Percentiles rank a stretch among this genome's conserved stretches.
These are phyloP conservation scores for Gelatoporia subvermispora DNA, from an alignment of 768 basidiomycete genomes.

Conservation along the genomic window DNA sequence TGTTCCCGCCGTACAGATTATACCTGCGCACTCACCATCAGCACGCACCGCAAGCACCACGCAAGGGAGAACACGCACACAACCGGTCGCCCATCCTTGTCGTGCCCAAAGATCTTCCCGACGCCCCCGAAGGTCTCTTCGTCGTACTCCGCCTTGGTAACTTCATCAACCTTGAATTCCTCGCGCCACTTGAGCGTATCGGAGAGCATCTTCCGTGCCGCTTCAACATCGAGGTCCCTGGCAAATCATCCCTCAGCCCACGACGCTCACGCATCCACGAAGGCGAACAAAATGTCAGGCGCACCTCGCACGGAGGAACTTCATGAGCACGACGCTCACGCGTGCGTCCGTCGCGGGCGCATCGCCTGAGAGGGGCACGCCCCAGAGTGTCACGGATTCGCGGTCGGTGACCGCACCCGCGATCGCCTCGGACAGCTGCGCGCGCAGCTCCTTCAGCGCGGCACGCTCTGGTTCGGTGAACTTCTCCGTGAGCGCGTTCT, in stretches of 20 bases:
- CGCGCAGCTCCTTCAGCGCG: constrained; percentile 60
- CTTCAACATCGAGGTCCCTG: constrained; percentile 49
- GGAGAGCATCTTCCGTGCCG: constrained; percentile 59
- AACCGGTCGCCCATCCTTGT: constrained; percentile 67
- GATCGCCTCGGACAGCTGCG: constrained; percentile 48
- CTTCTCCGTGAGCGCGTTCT: constrained; percentile 62
- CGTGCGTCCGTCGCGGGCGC: constrained; percentile 58
- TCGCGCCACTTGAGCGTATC: constrained; percentile 70
- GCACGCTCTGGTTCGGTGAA: constrained; percentile 73
- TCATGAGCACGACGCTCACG: constrained; percentile 73
- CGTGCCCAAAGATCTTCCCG: constrained; percentile 62
- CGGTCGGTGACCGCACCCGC: constrained; percentile 58
- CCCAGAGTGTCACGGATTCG: constrained; percentile 64
- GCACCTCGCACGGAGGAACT: constrained; percentile 75
- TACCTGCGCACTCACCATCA: constrained; percentile 39
- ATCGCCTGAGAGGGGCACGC: constrained; percentile 44
- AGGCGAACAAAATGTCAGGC: constrained; percentile 4
- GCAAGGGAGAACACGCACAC: constrained; percentile 44
- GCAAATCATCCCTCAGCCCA: neutral
- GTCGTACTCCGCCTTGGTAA: constrained; percentile 44
- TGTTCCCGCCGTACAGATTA: constrained; percentile 72
- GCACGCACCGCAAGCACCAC: neutral
- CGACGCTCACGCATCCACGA: neutral
- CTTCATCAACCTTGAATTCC: constrained; percentile 59
- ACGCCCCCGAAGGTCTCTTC: constrained; percentile 39